Evolutionary conservation across 169 alveolate species (phyloP), one percentile per base, ranked within the genome.

Genomic region (Eimeria nieschulzi): DNA sequence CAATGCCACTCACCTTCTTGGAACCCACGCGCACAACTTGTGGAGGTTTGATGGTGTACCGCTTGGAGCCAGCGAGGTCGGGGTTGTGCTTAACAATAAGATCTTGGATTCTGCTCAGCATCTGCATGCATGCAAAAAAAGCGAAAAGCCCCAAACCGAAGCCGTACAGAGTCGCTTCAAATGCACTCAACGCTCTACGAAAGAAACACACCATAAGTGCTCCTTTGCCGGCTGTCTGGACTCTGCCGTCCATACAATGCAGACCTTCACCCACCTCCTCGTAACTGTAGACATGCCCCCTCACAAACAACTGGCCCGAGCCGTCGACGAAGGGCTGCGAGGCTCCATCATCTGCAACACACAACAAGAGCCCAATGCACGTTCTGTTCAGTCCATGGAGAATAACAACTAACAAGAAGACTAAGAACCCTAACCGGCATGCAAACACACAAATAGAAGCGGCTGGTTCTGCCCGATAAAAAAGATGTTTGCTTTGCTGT

Each of bases 11-110:
- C 56, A 84, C 98, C 95, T 97, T 98, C 95, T 97, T 98, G n/a
- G 99, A 96, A 46, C 99, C 99, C 5, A 98, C 98, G 21, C 98
- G 95, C n/a, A 97, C 99, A 54, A 98, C 98, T 83, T 98, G 98
- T 8, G 99, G 99, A 10, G 99, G 98, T 86, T 95, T 96, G 59
- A 97, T 95, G 21, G 98, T 96, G 92, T 96, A 97, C 53, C 98
- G 93, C 94, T 96, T 96, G 66, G 96, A 93, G 54, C 98, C 98
- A 72, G 97, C 94, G 54, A 97, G 87, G 83, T 96, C 98, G n/a
- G 97, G 98, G 90, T 97, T 97, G 93, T 97, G 96, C 70, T 95
- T 97, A 64, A 94, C 96, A 73, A 98, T 96, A 76, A 96, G 73
- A 46, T 94, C 94, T 76, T 96, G 97, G 56, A 98, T 97, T 59